Base-by-base conservation (phyloP, 164 flowering plant genomes). In the Kingdonia uniflora region DNA sequence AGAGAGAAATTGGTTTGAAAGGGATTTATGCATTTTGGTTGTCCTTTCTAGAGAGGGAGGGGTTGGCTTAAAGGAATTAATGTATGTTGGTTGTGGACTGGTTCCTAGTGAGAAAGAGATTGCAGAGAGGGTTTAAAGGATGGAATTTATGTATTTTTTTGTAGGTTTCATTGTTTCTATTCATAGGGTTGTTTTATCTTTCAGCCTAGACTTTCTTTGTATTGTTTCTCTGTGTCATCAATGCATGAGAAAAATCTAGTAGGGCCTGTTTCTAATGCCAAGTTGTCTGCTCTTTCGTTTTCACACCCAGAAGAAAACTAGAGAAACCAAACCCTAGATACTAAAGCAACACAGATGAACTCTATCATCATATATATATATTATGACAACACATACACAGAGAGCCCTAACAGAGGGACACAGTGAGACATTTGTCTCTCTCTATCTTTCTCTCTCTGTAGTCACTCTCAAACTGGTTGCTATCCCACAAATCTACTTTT, bases 401-500 rank as follows among this genome's bases (percentile, higher is more conserved):
- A 47, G 21, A 17, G 48, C 12, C 48, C 23, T 2, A 22, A 47
- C 22, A 23, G 14, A 22, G 51, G 5, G 51, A 47, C 23, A 47
- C n/a, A 47, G 16, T 14, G 15, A 1, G 17, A 41, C 44, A 14
- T 41, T 23, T 20, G 33, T 6, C 21, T 12, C 29, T 20, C 26
- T 20, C 51, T 21, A 4, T 29, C 35, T 21, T n/a, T 17, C 15
- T 22, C 25, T 23, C 29, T 33, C 51, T 33, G n/a, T 44, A 15
- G 55, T 54, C 55, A 35, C 55, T 58, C 48, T 59, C 55, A 54
- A 21, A 7, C 19, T 48, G 29, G 55, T 59, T 49, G 55, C 59
- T 43, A 49, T 65, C 63, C n/a, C 42, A 52, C 26, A 33, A 29
- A 20, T 22, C 51, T 45, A 14, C 35, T 52, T 50, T 55, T 48